phyloP scores from a whole-genome alignment of 2,329 filamentous ascomycete genomes.

The Hypoxylon sp. region DNA sequence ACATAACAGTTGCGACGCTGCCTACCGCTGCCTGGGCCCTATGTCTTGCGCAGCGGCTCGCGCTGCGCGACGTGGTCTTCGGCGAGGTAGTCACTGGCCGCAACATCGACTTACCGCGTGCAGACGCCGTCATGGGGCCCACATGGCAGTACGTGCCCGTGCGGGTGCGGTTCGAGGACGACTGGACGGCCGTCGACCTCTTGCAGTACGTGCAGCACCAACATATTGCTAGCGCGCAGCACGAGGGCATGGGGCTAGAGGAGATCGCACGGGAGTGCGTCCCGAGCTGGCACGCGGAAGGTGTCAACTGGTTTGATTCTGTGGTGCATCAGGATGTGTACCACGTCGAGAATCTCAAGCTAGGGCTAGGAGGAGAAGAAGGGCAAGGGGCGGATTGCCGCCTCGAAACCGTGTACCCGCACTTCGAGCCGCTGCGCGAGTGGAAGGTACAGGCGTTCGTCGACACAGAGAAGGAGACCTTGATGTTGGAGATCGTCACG shows the following conservation, averaged over 20 bases:
- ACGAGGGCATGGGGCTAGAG: constrained; percentile 68
- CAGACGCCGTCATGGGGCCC: constrained; percentile 72
- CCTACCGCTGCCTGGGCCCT: constrained; percentile 78
- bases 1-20: constrained; percentile 74
- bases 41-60: constrained; percentile 69
- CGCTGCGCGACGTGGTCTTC: constrained; percentile 71
- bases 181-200: constrained; percentile 67
- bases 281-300: constrained; percentile 58
- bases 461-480: constrained; percentile 59
- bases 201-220: constrained; percentile 69
- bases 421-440: constrained; percentile 68
- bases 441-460: constrained; percentile 75
- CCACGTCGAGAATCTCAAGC: constrained; percentile 69
- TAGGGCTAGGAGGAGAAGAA: constrained; percentile 48
- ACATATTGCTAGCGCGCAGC: constrained; percentile 68
- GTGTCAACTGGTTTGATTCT: constrained; percentile 65
- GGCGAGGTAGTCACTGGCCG: constrained; percentile 77
- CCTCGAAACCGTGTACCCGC: constrained; percentile 72
- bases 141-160: constrained; percentile 78
- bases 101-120: constrained; percentile 68
- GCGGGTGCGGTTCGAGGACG: constrained; percentile 67
- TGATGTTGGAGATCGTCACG: constrained; percentile 72
- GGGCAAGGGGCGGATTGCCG: constrained; percentile 53
- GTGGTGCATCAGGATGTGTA: constrained; percentile 73
- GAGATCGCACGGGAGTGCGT: constrained; percentile 66